A percentile compares a stretch with the other conserved stretches of the same genome.
These are phyloP conservation scores for Penstemon eatonii DNA, from an alignment of 257 asterid genomes.

Conservation along the genomic window DNA sequence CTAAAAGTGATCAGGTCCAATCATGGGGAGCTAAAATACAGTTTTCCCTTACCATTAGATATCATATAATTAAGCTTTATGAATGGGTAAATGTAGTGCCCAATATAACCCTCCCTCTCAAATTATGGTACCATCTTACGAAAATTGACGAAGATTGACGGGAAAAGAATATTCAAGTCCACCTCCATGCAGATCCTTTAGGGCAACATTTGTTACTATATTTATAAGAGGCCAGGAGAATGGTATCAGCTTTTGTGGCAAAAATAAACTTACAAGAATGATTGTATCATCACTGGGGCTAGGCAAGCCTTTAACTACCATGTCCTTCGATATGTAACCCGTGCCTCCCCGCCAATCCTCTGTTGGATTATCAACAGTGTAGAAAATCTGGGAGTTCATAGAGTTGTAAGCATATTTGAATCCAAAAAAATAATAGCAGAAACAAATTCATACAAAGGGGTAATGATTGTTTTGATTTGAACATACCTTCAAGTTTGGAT, in stretches of 20 bases:
- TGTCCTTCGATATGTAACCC: constrained; percentile 80
- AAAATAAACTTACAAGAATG: constrained; percentile 68
- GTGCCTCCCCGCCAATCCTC: constrained; percentile 85
- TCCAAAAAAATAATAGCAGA: neutral
- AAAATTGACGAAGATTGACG: too few species aligned
- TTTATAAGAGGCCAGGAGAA: constrained; percentile 14
- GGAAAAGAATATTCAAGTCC: neutral
- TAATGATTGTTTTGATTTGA: constrained; percentile 21
- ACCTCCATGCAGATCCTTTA: constrained; percentile 17
- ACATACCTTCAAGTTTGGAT: constrained; percentile 83
- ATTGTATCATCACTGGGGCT: constrained; percentile 78
- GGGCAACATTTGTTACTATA: constrained; percentile 7
- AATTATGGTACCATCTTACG: too few species aligned
- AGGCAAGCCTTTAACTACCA: constrained; percentile 89
- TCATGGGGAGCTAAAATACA: too few species aligned
- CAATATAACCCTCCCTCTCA: too few species aligned
- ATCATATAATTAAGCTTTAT: too few species aligned
- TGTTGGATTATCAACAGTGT: constrained; percentile 88
- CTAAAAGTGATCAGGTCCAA: too few species aligned
- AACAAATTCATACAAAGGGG: constrained; percentile 9
- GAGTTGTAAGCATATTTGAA: constrained; percentile 11
- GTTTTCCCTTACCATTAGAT: too few species aligned
- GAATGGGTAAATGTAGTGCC: too few species aligned
- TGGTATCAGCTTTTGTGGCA: constrained; percentile 16
- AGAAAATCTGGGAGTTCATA: constrained; percentile 56